These are phyloP conservation scores for Plasmodium gallinaceum DNA, from an alignment of 169 alveolate genomes.

Conservation along the genomic window DNA sequence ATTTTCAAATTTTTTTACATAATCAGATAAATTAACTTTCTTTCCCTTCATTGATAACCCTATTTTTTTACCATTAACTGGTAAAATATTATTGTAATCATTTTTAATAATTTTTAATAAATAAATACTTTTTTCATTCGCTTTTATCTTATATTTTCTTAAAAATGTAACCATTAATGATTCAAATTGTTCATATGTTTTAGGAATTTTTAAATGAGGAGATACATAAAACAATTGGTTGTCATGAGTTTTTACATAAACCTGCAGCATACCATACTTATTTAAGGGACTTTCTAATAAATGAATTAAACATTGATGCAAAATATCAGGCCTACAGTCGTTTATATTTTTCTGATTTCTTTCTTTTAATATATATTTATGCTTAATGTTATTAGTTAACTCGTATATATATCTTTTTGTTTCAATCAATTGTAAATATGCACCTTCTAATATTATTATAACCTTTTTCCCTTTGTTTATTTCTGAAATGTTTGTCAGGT, in stretches of 20 bases:
- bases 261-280: constrained; percentile 86
- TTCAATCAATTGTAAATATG: constrained; percentile 67
- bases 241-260: constrained; percentile 88
- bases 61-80: constrained; percentile 87
- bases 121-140: constrained; percentile 84
- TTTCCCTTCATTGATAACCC: constrained; percentile 88
- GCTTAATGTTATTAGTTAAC: constrained; percentile 37
- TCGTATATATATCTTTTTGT: constrained; percentile 59
- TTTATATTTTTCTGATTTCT: constrained; percentile 74
- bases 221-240: constrained; percentile 89
- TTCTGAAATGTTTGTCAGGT: background rate
- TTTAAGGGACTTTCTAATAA: constrained; percentile 89
- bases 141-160: constrained; percentile 86
- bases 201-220: constrained; percentile 91
- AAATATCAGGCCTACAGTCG: constrained; percentile 90
- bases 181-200: constrained; percentile 87
- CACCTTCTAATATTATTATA: constrained; percentile 69
- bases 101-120: constrained; percentile 88
- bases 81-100: constrained; percentile 84
- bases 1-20: constrained; percentile 79
- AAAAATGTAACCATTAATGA: constrained; percentile 86
- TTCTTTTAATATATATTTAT: constrained; percentile 36
- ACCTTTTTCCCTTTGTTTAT: constrained; percentile 18
- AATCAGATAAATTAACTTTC: constrained; percentile 81
- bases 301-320: constrained; percentile 91